Evolutionary conservation across 176 grass and related monocot genomes (phyloP).

Genomic region (Bolboschoenus planiculmis): DNA sequence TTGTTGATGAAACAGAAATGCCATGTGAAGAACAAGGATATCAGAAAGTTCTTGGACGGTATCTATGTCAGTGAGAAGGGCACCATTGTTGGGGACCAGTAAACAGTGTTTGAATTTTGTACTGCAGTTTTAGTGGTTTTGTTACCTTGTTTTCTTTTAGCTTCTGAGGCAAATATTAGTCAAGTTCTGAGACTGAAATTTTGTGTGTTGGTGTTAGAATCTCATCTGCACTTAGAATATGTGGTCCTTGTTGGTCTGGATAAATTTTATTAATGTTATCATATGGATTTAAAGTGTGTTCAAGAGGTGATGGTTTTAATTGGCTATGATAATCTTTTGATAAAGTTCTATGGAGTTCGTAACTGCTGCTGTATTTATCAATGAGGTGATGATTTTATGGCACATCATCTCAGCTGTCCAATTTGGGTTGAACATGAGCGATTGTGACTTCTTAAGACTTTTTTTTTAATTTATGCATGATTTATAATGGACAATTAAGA

Average conservation of each 20-base stretch:
- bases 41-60: conserved; percentile 72
- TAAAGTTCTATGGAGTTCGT: background rate
- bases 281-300: background rate
- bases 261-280: conserved; percentile 15
- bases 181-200: background rate
- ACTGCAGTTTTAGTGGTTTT: conserved; percentile 3
- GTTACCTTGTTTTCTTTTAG: background rate
- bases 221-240: conserved; percentile 25
- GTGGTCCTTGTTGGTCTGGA: background rate
- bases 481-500: too few species aligned
- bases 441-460: too few species aligned
- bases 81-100: conserved; percentile 37
- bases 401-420: too few species aligned
- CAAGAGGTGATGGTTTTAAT: background rate
- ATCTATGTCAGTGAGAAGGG: conserved; percentile 75
- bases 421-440: too few species aligned
- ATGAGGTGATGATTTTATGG: too few species aligned
- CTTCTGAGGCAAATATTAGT: conserved; percentile 16
- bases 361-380: too few species aligned
- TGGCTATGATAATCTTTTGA: background rate
- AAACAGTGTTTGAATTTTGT: conserved; percentile 24
- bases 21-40: conserved; percentile 78
- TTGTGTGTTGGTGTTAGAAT: conserved; percentile 3
- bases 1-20: conserved; percentile 47
- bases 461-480: too few species aligned